These are phyloP conservation scores for Orbilia brochopaga DNA, from an alignment of 2,329 filamentous ascomycete species.

Conservation along the genomic window DNA sequence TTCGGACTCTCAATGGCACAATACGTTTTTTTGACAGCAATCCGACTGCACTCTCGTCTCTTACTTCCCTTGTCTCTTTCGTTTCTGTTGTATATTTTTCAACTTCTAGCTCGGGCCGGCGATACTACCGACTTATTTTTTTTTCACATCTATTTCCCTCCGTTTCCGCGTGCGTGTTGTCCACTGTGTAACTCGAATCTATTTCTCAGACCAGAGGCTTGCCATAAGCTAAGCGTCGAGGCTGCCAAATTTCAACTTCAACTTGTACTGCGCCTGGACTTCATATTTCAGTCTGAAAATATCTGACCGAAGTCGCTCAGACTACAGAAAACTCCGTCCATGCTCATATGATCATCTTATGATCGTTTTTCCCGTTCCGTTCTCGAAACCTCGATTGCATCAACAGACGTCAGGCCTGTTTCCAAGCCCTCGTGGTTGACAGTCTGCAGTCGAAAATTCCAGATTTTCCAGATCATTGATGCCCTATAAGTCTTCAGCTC, in stretches of 20 bases:
- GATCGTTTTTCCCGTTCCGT: not conserved
- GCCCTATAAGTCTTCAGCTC: not conserved
- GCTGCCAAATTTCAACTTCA: no score
- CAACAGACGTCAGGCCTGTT: not conserved
- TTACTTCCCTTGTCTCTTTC: not conserved
- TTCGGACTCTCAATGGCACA: not conserved
- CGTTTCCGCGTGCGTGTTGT: slow-evolving; percentile 28
- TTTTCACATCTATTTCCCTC: no score
- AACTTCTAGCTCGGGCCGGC: not conserved
- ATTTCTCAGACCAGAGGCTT: not conserved
- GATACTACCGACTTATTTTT: not conserved
- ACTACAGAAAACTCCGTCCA: not conserved
- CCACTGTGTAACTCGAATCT: slow-evolving; percentile 28
- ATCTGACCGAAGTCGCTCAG: not conserved
- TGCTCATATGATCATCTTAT: not conserved
- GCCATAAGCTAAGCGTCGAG: no score
- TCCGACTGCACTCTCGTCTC: slow-evolving; percentile 1
- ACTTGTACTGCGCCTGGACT: slow-evolving; percentile 29
- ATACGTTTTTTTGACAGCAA: not conserved
- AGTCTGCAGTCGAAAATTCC: not conserved
- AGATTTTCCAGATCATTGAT: not conserved
- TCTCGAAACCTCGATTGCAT: not conserved
- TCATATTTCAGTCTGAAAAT: slow-evolving; percentile 3
- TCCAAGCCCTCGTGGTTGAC: no score
- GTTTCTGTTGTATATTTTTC: slow-evolving; percentile 3